Evolutionary conservation across 345 rosid genomes (phyloP).

Genomic region (Noccaea caerulescens): DNA sequence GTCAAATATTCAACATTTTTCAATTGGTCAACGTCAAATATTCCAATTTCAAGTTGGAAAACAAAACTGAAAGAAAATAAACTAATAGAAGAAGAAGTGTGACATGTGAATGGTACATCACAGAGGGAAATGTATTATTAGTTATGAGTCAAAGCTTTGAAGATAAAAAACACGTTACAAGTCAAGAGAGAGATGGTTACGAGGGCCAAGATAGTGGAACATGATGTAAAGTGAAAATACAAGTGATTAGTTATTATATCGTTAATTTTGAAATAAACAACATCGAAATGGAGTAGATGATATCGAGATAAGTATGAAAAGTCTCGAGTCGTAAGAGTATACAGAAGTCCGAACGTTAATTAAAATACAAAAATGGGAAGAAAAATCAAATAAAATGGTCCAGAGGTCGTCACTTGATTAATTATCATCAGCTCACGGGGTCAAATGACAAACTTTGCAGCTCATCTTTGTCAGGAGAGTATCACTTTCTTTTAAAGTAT

Average conservation of each 20-base stretch:
- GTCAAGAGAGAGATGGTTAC: conserved; percentile 15
- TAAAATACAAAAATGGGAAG: background rate
- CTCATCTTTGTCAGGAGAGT: conserved; percentile 17
- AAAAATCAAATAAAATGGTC: background rate
- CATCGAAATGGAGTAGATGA: conserved; percentile 15
- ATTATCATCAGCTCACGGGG: conserved; percentile 22
- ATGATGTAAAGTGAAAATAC: background rate
- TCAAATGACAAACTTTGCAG: conserved; percentile 30
- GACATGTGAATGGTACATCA: conserved; percentile 27
- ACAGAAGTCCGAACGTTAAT: conserved; percentile 22
- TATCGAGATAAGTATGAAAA: conserved; percentile 17
- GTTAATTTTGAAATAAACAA: conserved; percentile 17
- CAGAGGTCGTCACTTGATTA: background rate
- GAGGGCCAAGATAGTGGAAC: conserved; percentile 17
- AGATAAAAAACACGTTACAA: conserved; percentile 1
- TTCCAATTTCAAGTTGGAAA: conserved; percentile 17
- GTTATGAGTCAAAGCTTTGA: conserved; percentile 17
- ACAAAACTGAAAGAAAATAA: background rate
- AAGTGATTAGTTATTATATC: conserved; percentile 5
- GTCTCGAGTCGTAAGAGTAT: conserved; percentile 18
- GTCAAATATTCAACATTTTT: conserved; percentile 23
- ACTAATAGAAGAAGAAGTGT: conserved; percentile 15
- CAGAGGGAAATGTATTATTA: conserved; percentile 16
- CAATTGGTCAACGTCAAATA: conserved; percentile 24
- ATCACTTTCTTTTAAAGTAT: background rate